Conservation (phyloP, 176 grass and related monocot species). For the Calamus simplicifolius region DNA sequence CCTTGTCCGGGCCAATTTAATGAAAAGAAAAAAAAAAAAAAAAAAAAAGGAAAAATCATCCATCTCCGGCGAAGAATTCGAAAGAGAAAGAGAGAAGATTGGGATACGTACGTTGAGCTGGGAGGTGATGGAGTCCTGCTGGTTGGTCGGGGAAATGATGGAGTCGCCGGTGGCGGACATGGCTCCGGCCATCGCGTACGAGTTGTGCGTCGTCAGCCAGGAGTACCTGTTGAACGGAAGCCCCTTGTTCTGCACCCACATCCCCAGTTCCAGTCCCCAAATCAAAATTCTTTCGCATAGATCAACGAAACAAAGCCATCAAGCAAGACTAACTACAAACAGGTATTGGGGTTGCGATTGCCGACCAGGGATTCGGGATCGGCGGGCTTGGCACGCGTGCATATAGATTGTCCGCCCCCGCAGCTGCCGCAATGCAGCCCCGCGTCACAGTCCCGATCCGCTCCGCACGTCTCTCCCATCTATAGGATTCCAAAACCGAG, state of each 20-base stretch:
- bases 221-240: constrained; percentile 71
- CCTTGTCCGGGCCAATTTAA: too few species aligned
- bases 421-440: constrained; percentile 55
- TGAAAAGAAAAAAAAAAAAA: too few species aligned
- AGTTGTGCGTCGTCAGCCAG: constrained; percentile 98
- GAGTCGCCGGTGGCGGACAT: constrained; percentile 32
- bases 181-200: constrained; percentile 45
- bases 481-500: constrained; percentile 9
- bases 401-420: constrained; percentile 25
- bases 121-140: constrained; percentile 58
- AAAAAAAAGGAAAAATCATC: too few species aligned
- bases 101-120: constrained; percentile 48
- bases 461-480: constrained; percentile 44
- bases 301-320: too few species aligned
- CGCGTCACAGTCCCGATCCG: constrained; percentile 25
- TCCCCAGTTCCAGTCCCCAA: neutral
- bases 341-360: neutral
- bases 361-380: constrained; percentile 42
- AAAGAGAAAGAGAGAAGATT: neutral
- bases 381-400: constrained; percentile 33
- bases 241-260: constrained; percentile 15
- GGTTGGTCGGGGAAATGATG: constrained; percentile 63
- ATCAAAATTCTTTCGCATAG: too few species aligned
- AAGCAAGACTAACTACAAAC: too few species aligned
- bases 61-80: neutral